phyloP scores from a whole-genome alignment of 2,329 filamentous ascomycete species.

The Microascus cirrosus region DNA sequence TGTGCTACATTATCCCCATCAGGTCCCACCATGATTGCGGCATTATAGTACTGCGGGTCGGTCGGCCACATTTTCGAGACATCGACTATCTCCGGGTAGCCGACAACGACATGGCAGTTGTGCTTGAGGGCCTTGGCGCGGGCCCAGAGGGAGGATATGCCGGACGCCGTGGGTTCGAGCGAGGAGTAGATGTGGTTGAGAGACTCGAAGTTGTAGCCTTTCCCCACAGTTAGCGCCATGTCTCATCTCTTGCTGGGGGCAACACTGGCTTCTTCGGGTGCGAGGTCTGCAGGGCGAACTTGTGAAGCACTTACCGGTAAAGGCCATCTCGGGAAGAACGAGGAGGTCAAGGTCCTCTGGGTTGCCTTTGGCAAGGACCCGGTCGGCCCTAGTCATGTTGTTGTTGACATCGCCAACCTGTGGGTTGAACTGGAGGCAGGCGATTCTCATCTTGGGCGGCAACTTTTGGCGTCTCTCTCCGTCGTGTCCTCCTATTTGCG shows the following conservation, averaged over 20 bases:
- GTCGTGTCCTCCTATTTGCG: neutral
- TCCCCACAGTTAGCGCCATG: neutral
- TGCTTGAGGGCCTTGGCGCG: slow-evolving; percentile 52
- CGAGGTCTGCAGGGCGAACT: neutral
- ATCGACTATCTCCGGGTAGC: slow-evolving; percentile 63
- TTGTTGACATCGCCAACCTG: slow-evolving; percentile 58
- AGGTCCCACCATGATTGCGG: slow-evolving; percentile 37
- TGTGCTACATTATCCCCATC: slow-evolving; percentile 51
- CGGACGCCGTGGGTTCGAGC: slow-evolving; percentile 54
- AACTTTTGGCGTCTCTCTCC: neutral
- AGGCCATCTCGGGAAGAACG: slow-evolving; percentile 66
- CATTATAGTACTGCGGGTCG: slow-evolving; percentile 43
- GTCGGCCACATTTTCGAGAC: slow-evolving; percentile 36
- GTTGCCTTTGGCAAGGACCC: slow-evolving; percentile 42
- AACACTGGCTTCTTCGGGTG: neutral
- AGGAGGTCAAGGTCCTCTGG: slow-evolving; percentile 54
- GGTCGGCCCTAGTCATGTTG: slow-evolving; percentile 59
- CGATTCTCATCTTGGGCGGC: slow-evolving; percentile 47
- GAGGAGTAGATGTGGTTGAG: slow-evolving; percentile 55
- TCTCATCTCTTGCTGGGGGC: neutral
- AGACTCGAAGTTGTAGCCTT: slow-evolving; percentile 70
- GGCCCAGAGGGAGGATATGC: slow-evolving; percentile 63
- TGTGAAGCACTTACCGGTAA: slow-evolving; percentile 44
- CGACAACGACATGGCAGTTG: slow-evolving; percentile 56
- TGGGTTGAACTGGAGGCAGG: slow-evolving; percentile 61